phyloP scores from a whole-genome alignment of 2,329 filamentous ascomycete species.

The Ramichloridium luteum region DNA sequence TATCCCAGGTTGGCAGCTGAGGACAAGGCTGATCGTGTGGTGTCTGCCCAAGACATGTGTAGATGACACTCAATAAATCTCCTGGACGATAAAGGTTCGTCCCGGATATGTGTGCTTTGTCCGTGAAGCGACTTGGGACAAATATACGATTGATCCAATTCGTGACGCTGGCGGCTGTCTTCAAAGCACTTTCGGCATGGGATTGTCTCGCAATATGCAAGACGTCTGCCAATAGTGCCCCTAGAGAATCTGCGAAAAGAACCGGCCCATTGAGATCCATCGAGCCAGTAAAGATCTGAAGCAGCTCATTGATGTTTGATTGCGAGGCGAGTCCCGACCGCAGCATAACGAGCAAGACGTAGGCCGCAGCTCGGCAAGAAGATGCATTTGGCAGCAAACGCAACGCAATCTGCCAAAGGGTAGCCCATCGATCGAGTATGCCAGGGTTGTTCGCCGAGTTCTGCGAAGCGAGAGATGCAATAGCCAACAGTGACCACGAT shows the following conservation, averaged over 20 bases:
- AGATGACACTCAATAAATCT: slow-evolving; percentile 57
- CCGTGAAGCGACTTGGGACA: slow-evolving; percentile 52
- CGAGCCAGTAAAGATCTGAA: slow-evolving; percentile 60
- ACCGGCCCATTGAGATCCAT: slow-evolving; percentile 74
- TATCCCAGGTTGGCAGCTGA: slow-evolving; percentile 28
- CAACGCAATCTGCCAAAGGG: slow-evolving; percentile 62
- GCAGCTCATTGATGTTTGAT: slow-evolving; percentile 52
- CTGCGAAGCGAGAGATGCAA: slow-evolving; percentile 48
- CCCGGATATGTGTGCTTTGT: slow-evolving; percentile 53
- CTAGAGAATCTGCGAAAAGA: slow-evolving; percentile 64
- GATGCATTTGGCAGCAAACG: slow-evolving; percentile 57
- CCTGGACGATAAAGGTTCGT: slow-evolving; percentile 51
- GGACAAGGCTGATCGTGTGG: no score
- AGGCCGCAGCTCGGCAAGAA: slow-evolving; percentile 65
- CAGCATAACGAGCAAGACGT: slow-evolving; percentile 58
- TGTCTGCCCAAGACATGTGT: slow-evolving; percentile 51
- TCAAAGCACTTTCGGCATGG: slow-evolving; percentile 55
- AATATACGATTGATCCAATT: slow-evolving; percentile 74
- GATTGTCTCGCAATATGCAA: slow-evolving; percentile 54
- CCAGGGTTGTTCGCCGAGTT: slow-evolving; percentile 27
- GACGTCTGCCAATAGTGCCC: slow-evolving; percentile 59
- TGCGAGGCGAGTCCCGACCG: slow-evolving; percentile 54
- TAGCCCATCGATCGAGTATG: slow-evolving; percentile 49
- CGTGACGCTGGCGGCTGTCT: slow-evolving; percentile 58
- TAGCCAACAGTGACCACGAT: slow-evolving; percentile 77